Conservation (phyloP, 192 early-diverging fungal genomes). For the Kickxella alabastrina region DNA sequence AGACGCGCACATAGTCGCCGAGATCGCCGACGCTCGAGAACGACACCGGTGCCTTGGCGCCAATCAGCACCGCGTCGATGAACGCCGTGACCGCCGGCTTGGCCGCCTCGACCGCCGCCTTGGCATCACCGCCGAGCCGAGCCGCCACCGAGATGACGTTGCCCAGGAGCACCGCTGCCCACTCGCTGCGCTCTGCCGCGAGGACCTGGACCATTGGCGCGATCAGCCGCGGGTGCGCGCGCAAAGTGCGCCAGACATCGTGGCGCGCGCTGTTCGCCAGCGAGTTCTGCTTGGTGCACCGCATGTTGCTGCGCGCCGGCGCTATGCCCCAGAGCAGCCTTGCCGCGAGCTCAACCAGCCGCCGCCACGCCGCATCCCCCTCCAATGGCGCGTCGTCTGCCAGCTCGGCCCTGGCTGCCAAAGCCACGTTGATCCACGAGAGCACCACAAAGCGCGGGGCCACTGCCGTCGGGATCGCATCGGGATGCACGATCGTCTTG, state of each 20-base stretch:
- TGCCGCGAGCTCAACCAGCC: constrained; percentile 51
- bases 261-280: constrained; percentile 40
- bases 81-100: constrained; percentile 37
- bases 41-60: constrained; percentile 17
- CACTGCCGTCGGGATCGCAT: constrained; percentile 49
- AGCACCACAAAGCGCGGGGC: constrained; percentile 59
- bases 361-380: constrained; percentile 51
- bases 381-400: constrained; percentile 49
- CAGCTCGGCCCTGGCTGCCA: constrained; percentile 49
- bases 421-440: constrained; percentile 59
- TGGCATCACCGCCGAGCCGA: constrained; percentile 47
- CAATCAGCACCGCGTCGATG: constrained; percentile 19
- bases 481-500: constrained; percentile 24
- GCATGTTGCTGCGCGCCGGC: constrained; percentile 28
- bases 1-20: constrained; percentile 57
- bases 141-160: constrained; percentile 57
- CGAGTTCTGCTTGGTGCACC: constrained; percentile 21
- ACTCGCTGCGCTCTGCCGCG: constrained; percentile 39
- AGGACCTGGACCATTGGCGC: constrained; percentile 50
- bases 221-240: constrained; percentile 38
- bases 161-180: constrained; percentile 58
- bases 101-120: constrained; percentile 28
- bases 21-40: constrained; percentile 42
- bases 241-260: constrained; percentile 44
- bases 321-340: constrained; percentile 57